Base-by-base conservation (phyloP, 2,329 filamentous ascomycete species). In the Tympanopsis confertula region DNA sequence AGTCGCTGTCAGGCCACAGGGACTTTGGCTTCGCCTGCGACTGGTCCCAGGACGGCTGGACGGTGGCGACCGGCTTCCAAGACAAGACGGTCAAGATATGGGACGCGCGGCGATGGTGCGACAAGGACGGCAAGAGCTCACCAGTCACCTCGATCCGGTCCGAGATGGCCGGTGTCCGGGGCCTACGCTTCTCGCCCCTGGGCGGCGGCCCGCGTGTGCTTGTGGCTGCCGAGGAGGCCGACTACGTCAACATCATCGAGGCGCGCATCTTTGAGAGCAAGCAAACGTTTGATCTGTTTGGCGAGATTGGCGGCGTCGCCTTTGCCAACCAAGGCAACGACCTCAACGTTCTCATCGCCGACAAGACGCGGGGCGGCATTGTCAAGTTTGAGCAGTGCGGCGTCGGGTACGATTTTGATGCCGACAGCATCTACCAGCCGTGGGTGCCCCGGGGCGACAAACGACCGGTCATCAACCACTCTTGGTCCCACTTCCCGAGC, bases 11-110 rank as follows among this genome's bases (percentile, higher is more conserved):
- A 3, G 78, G 79, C 2, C 82, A 86, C 50, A 65, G 64, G 13
- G 82, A 87, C 50, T 82, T 70, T 46, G 81, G 77, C 2, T 89
- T 88, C 49, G 76, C 83, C 2, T 86, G 81, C 49, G 83, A 81
- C 45, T 89, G 84, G 84, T 79, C 82, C 14, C 76, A 82, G 38
- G 79, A 88, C 51, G 83, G 82, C 20, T 77, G 78, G 61, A 80
- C 78, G 12, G 69, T 88, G 15, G 84, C 84, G 12, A 88, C 84
- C 0, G 83, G 78, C 17, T 81, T 80, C 43, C 83, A 89, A 55
- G 84, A 89, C 54, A 79, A 71, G 52, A 70, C 68, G 19, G 68
- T 88, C 45, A 75, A 78, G 44, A 74, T 89, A 36, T 88, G 81
- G 77, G 84, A 89, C 52, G 79, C 82, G 5, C 71, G 84, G 5